Evolutionary conservation across 75 land plant species (phyloP), one percentile per base, ranked within the genome.

Genomic region (Cryptomeria japonica): DNA sequence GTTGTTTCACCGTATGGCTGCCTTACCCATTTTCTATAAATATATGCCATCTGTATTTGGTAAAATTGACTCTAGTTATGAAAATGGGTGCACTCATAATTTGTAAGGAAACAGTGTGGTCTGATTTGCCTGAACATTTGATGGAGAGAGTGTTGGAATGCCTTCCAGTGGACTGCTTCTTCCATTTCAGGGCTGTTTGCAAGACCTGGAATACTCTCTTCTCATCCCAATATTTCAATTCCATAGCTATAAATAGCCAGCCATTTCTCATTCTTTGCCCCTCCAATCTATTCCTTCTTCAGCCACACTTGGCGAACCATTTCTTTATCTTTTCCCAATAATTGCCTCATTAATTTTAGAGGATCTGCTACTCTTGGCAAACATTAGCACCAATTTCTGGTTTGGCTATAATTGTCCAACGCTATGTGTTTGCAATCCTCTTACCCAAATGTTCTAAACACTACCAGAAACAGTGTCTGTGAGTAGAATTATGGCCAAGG

Each of bases 181-280:
- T 80, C n/a, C 46, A 49, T 3, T 44, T 80, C 47, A 38, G 83
- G 13, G 31, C 13, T 0, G 83, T 80, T 9, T 80, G 83, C 49
- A 41, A 44, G 12, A 28, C 14, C 0, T 80, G 83, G 83, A 91
- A 89, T 42, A 51, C 85, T 85, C 32, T 85, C 39, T 39, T 86
- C 51, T 89, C 91, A 22, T 91, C 88, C 12, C 12, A 14, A 0
- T 31, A 87, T 19, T 77, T 87, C 84, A 46, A 32, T 18, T 42
- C 53, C n/a, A 80, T 76, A 39, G 31, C 53, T 0, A 41, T 36
- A 14, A 36, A 32, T 25, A 28, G 46, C 4, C 80, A 80, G 9
- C 88, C 88, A 3, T 78, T 39, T 34, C 84, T 87, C 34, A 41
- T 77, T 42, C 34, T 87, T 53, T 87, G 78, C 58, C 14, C 36